A percentile compares a stretch with the other conserved stretches of the same genome.
phyloP scores from a whole-genome alignment of 805 yeast genomes.

The Lipomyces kockii region DNA sequence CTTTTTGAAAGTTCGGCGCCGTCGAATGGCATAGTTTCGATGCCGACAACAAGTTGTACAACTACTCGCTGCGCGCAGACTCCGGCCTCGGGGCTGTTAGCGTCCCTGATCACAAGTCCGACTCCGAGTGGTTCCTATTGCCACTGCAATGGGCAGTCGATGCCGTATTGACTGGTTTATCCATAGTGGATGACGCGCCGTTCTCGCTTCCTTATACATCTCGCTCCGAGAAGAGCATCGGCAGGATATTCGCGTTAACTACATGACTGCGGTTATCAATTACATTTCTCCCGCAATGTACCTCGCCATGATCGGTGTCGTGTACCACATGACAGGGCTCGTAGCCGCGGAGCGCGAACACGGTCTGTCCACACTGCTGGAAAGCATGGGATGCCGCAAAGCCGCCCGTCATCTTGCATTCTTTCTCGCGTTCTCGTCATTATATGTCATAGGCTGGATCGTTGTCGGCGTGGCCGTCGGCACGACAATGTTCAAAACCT shows the following conservation, averaged over 20 bases:
- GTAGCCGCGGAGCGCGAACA: constrained; percentile 44
- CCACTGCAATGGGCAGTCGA: too few species aligned
- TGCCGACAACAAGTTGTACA: too few species aligned
- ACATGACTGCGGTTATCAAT: constrained; percentile 39
- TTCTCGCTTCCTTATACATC: constrained; percentile 41
- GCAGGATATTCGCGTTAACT: constrained; percentile 38
- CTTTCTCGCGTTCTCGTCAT: constrained; percentile 40
- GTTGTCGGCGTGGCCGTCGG: constrained; percentile 39
- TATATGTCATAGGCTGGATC: constrained; percentile 45
- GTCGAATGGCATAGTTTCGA: too few species aligned
- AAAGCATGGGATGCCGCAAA: constrained; percentile 43
- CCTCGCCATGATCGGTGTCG: constrained; percentile 45
- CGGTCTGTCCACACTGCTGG: constrained; percentile 43
- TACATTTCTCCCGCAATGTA: constrained; percentile 46
- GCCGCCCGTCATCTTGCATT: constrained; percentile 40
- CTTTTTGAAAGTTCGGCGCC: too few species aligned
- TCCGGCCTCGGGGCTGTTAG: too few species aligned
- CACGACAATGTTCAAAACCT: constrained; percentile 36
- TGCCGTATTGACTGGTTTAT: too few species aligned
- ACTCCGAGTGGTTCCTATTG: too few species aligned
- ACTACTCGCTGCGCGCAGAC: too few species aligned
- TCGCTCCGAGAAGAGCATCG: constrained; percentile 33
- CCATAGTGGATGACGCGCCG: too few species aligned
- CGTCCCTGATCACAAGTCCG: too few species aligned
- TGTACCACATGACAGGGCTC: constrained; percentile 45